Evolutionary conservation across 352 stramenopile species (phyloP), one percentile per base, ranked within the genome.

Genomic region (Phytophthora niederhauseri): DNA sequence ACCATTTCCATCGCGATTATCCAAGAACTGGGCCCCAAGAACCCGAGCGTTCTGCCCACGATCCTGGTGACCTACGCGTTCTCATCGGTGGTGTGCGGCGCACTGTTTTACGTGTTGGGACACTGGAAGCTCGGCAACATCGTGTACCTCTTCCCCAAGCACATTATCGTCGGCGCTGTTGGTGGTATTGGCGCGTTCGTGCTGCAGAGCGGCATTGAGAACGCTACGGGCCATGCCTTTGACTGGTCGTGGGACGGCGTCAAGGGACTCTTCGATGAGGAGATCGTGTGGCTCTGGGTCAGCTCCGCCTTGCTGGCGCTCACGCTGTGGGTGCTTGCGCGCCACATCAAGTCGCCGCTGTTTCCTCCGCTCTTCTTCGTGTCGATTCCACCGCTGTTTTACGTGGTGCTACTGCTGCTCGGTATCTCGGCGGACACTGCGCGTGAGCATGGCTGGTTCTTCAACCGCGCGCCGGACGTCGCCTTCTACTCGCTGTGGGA

Each of bases 111-210:
- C 71, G 45, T 84, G 9, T 70, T 98, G 3, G 95, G 95, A 38
- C 84, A 90, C 70, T 96, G 93, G 64, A 89, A 96, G 57, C 77
- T 98, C 24, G 95, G 95, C 48, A 91, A 89, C 38, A 86, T 98
- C 57, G 85, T 98, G 12, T 98, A 98, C 70, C 89, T 97, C 54
- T 98, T 99, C 76, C 96, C 96, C 0, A 96, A 91, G 55, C 94
- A 98, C 70, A 97, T 98, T 66, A 92, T 99, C 60, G 86, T 98
- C 9, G 96, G 96, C n/a, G 97, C 92, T 30, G 98, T 98, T 30
- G 93, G 90, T n/a, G 96, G 96, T 28, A 98, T 99, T 70, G 86
- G 84, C 34, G 82, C 91, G 2, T 97, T 97, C 50, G 83, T 97
- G 36, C 67, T 95, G 15, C 88, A 92, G 59, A 96, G 89, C 50